Percentiles rank a stretch among this genome's conserved stretches.
Evolutionary conservation across 305 asterid genomes (phyloP).

Genomic region (Solanum chacoense): DNA sequence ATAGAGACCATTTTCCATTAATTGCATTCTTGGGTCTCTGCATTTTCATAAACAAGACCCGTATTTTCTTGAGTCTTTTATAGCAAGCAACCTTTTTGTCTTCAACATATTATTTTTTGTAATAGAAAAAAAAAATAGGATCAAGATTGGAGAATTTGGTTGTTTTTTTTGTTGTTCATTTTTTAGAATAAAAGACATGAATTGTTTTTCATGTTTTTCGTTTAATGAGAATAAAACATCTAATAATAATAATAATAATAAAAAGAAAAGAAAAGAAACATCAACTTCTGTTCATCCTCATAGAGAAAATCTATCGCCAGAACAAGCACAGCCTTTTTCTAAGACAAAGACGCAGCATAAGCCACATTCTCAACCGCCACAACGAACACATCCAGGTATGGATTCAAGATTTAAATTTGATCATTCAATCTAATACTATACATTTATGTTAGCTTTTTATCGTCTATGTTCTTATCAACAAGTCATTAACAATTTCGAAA

Average conservation of each 20-base stretch:
- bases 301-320: constrained; percentile 16
- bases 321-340: neutral
- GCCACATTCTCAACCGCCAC: constrained; percentile 7
- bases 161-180: neutral
- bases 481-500: neutral
- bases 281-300: constrained; percentile 13
- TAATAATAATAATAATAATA: constrained; percentile 9
- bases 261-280: constrained; percentile 9
- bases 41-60: neutral
- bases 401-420: neutral
- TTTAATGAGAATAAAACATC: constrained; percentile 9
- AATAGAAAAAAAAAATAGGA: neutral
- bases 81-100: neutral
- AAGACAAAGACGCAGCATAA: neutral
- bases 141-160: neutral
- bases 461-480: neutral
- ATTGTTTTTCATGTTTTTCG: constrained; percentile 27
- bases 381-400: constrained; percentile 23
- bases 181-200: constrained; percentile 15
- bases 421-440: neutral
- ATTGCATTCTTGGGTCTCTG: constrained; percentile 2
- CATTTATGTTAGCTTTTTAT: neutral
- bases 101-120: neutral
- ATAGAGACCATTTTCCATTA: neutral
- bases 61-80: neutral